Conservation (phyloP, 495 filamentous ascomycete species). For the Aspergillus diversus region DNA sequence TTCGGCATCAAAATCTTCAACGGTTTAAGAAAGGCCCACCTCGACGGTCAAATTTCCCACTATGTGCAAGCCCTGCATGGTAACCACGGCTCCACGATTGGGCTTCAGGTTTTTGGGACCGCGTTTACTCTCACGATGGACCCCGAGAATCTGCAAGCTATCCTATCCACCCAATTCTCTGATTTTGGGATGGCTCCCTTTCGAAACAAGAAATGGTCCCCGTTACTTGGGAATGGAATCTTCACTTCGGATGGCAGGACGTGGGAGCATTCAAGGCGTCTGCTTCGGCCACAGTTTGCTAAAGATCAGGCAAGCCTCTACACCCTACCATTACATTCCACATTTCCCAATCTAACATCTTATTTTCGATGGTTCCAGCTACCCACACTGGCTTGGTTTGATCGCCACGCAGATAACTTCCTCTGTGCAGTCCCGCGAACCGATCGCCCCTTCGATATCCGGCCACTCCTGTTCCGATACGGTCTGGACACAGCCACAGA, state of each 20-base stretch:
- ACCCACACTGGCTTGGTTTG: background rate
- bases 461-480: constrained; percentile 47
- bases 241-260: constrained; percentile 42
- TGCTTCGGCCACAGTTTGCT: constrained; percentile 40
- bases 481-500: constrained; percentile 62
- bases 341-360: background rate
- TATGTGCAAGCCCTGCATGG: background rate
- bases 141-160: constrained; percentile 72
- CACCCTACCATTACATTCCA: background rate
- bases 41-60: background rate
- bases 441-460: constrained; percentile 44
- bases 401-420: constrained; percentile 44
- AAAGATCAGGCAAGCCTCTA: constrained; percentile 8
- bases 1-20: background rate
- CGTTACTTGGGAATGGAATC: constrained; percentile 42
- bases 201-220: background rate
- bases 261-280: constrained; percentile 44
- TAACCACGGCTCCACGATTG: background rate
- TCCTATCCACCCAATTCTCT: constrained; percentile 69
- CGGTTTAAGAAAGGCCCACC: background rate
- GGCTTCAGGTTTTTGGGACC: background rate
- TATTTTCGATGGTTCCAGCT: background rate
- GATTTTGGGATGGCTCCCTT: constrained; percentile 43
- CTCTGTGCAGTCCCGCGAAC: constrained; percentile 64
- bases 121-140: constrained; percentile 33